A percentile compares a stretch with the other conserved stretches of the same genome.
Conservation (phyloP, 2,329 filamentous ascomycete species). For the Ploettnerulaceae sp. region DNA sequence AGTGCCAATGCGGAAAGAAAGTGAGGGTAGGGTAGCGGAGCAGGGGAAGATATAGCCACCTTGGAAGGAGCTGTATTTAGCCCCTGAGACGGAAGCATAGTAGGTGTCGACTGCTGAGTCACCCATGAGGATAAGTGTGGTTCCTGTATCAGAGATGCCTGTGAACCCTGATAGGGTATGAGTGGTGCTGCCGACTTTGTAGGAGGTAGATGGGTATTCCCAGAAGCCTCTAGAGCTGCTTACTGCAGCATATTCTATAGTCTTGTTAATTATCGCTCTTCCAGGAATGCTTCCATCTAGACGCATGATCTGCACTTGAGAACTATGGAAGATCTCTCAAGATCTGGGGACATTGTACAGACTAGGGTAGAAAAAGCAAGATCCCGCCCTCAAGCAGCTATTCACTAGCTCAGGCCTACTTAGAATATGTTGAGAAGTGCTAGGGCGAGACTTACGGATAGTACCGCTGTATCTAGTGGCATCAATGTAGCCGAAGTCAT, state of each 20-base stretch:
- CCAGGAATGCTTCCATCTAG: neutral
- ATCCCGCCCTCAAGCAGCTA: neutral
- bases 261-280: neutral
- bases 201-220: slow-evolving; percentile 48
- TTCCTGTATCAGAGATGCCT: slow-evolving; percentile 39
- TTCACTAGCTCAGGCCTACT: neutral
- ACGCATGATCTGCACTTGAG: neutral
- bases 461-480: slow-evolving; percentile 45
- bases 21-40: slow-evolving; percentile 32
- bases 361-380: too few species aligned
- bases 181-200: slow-evolving; percentile 42
- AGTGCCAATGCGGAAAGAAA: slow-evolving; percentile 34
- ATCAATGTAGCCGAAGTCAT: slow-evolving; percentile 54
- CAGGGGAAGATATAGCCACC: slow-evolving; percentile 38
- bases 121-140: slow-evolving; percentile 38
- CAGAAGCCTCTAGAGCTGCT: slow-evolving; percentile 48
- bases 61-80: slow-evolving; percentile 27
- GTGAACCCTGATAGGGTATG: slow-evolving; percentile 38
- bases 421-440: neutral
- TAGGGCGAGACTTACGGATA: slow-evolving; percentile 34
- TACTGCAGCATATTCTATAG: slow-evolving; percentile 40
- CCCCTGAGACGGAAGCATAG: slow-evolving; percentile 34
- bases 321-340: too few species aligned
- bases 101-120: slow-evolving; percentile 34
- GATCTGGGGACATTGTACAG: too few species aligned